These are phyloP conservation scores for Xylaria hypoxylon DNA, from an alignment of 2,329 filamentous ascomycete species.

Conservation along the genomic window DNA sequence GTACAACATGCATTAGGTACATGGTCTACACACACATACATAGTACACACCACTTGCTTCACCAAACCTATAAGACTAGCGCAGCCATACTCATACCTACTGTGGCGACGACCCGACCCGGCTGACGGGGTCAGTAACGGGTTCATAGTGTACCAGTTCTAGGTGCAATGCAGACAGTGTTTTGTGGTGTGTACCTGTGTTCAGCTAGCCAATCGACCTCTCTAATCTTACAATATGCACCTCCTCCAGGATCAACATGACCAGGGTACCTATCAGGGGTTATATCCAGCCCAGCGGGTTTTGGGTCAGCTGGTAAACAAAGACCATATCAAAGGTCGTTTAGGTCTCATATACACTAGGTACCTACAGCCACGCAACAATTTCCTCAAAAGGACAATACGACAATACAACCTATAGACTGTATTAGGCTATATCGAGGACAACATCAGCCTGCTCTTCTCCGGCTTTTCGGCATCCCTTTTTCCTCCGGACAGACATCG, in stretches of 20 bases:
- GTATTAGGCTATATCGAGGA: constrained; percentile 12
- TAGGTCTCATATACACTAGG: constrained; percentile 21
- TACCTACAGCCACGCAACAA: constrained; percentile 15
- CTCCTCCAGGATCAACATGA: constrained; percentile 8
- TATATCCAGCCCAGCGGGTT: constrained; percentile 36
- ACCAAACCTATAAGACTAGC: constrained; percentile 8
- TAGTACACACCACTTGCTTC: constrained; percentile 12
- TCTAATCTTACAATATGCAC: constrained; percentile 23
- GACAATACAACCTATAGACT: not conserved
- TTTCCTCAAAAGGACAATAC: constrained; percentile 18
- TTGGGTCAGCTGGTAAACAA: constrained; percentile 34
- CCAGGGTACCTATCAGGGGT: constrained; percentile 8
- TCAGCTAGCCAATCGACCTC: constrained; percentile 26
- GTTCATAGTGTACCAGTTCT: no score
- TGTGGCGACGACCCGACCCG: constrained; percentile 33
- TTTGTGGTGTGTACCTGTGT: constrained; percentile 16
- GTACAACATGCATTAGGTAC: constrained; percentile 1
- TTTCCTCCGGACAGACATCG: not conserved
- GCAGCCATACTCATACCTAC: not conserved
- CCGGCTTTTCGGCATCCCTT: not conserved
- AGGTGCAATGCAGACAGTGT: not conserved
- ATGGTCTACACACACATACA: constrained; percentile 1
- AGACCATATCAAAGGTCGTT: constrained; percentile 17
- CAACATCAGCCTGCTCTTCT: not conserved
- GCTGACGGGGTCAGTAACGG: constrained; percentile 18